phyloP scores from a whole-genome alignment of 148 eudicot genomes.

The Rhododendron henanense region DNA sequence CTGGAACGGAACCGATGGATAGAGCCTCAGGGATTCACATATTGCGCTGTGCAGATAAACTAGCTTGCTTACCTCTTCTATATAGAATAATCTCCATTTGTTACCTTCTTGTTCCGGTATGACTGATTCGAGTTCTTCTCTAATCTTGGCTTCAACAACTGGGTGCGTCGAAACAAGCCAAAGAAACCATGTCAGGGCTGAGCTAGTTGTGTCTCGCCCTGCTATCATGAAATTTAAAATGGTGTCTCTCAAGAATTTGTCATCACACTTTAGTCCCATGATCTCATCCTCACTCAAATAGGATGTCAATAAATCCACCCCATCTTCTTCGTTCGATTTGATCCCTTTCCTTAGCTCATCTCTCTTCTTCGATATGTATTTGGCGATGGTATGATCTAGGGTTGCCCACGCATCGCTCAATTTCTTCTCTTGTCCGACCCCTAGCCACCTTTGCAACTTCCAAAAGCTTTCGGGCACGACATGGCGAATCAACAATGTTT shows the following conservation, averaged over 20 bases:
- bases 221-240: background rate
- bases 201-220: background rate
- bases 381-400: conserved; percentile 35
- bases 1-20: background rate
- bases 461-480: conserved; percentile 37
- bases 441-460: conserved; percentile 52
- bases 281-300: conserved; percentile 22
- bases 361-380: conserved; percentile 22
- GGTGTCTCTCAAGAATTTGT: conserved; percentile 28
- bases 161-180: background rate
- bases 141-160: background rate
- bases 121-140: background rate
- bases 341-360: conserved; percentile 14
- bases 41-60: background rate
- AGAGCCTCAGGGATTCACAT: background rate
- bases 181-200: background rate
- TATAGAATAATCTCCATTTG: background rate
- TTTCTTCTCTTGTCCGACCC: conserved; percentile 41
- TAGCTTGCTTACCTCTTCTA: background rate
- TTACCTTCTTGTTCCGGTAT: background rate
- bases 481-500: conserved; percentile 35
- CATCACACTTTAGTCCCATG: conserved; percentile 9
- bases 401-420: conserved; percentile 31
- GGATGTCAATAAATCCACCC: conserved; percentile 33
- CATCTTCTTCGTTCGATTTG: conserved; percentile 1